Conservation (phyloP, 805 yeast genomes). For the Ogataea chonburiensis region DNA sequence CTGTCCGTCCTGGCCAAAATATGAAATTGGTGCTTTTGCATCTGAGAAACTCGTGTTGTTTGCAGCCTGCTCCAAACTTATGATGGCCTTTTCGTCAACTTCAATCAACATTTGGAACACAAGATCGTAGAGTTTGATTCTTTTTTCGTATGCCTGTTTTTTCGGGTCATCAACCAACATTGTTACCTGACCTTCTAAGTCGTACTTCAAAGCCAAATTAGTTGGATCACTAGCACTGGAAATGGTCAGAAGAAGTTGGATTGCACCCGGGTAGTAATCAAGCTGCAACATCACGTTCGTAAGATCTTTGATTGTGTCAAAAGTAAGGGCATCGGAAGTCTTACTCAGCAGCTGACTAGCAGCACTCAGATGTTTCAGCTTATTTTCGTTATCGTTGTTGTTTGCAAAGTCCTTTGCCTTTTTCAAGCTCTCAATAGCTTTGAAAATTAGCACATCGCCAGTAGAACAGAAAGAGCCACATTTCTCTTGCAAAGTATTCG, state of each 20-base stretch:
- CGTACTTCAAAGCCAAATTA: constrained; percentile 55
- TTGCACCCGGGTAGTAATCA: constrained; percentile 80
- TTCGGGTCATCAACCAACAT: constrained; percentile 47
- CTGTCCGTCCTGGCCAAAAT: constrained; percentile 34
- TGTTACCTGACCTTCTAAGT: constrained; percentile 37
- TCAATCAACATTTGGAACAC: constrained; percentile 73
- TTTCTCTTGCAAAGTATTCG: constrained; percentile 82
- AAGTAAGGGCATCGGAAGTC: constrained; percentile 72
- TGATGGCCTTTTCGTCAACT: constrained; percentile 63
- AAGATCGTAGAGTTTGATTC: constrained; percentile 62
- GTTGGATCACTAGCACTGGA: constrained; percentile 68
- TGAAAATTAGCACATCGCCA: constrained; percentile 88
- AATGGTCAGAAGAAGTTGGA: constrained; percentile 74
- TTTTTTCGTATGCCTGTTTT: constrained; percentile 47
- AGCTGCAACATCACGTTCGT: constrained; percentile 73
- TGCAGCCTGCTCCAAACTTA: constrained; percentile 34
- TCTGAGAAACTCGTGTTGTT: constrained; percentile 13
- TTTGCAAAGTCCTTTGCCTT: constrained; percentile 76
- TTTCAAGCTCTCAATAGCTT: constrained; percentile 88
- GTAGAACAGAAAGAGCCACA: constrained; percentile 95
- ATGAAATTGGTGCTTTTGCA: constrained; percentile 21
- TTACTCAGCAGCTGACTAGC: constrained; percentile 76
- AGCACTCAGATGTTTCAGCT: constrained; percentile 62
- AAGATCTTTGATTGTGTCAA: constrained; percentile 81
- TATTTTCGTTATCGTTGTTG: constrained; percentile 68